Evolutionary conservation across 2,329 filamentous ascomycete genomes (phyloP), one percentile per base, ranked within the genome.

Genomic region (Pseudovirgaria hyperparasitica): DNA sequence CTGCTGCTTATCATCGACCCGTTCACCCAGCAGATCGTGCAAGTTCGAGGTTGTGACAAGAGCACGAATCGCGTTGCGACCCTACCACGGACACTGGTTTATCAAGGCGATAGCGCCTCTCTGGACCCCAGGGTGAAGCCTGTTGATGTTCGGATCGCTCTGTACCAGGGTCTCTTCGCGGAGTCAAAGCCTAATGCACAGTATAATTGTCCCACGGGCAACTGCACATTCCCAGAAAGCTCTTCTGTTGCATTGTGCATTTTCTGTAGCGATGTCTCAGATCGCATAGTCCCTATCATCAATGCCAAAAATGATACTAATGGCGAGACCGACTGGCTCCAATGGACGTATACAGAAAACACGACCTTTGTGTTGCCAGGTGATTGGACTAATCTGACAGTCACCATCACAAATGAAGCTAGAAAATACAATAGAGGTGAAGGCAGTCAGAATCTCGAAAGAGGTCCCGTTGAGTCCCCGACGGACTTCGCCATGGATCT

Each of bases 231-330:
- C 21, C 17, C 29, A 10, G 17, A 13, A 5, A 17, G 25, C 13
- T 33, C 23, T 18, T 31, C 36, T 9, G 9, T 37, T 4, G 34
- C 19, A 3, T 25, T 33, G 9, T 39, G 36, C 12, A 34, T 28
- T 16, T 20, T 13, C 5, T 39, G 36, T 14, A 8, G 25, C 16
- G 27, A 39, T n/a, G 28, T 34, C 25, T 22, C 33, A 25, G 4
- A 35, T 29, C n/a, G 30, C 23, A 2, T 25, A 30, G 22, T 35
- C 30, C 3, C 26, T 26, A 17, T 28, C 10, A 22, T 27, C 5
- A 28, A 19, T 13, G 32, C 29, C 19, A 27, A 32, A n/a, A 13
- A 21, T 4, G 29, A 26, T 11, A 9, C 32, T 5, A n/a, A 24
- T 15, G 11, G 32, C 30, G 3, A 22, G 11, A 16, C 25, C 7